A percentile compares a stretch with the other conserved stretches of the same genome.
Evolutionary conservation across 1,139 yeast genomes (phyloP).

Genomic region (Pneumocystis carinii): DNA sequence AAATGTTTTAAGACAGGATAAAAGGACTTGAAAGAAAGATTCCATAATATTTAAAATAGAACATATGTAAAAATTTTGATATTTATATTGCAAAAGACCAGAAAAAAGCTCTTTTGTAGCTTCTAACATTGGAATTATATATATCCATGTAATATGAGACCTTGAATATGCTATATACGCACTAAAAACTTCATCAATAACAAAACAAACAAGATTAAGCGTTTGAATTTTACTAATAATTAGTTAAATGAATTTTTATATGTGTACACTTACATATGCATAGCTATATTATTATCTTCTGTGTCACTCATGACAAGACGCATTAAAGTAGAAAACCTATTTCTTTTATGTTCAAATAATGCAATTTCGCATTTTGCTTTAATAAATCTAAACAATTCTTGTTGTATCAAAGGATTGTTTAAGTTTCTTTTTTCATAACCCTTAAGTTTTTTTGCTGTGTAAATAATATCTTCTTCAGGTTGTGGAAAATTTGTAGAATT

Average conservation of each 20-base stretch:
- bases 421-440: slow-evolving; percentile 3
- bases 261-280: not conserved
- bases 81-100: not conserved
- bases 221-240: not conserved
- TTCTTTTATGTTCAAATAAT: slow-evolving; percentile 1
- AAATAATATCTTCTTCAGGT: slow-evolving; percentile 7
- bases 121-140: not conserved
- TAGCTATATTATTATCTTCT: not conserved
- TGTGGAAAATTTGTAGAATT: slow-evolving; percentile 7
- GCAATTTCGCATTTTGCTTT: slow-evolving; percentile 5
- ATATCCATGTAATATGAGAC: not conserved
- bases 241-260: not conserved
- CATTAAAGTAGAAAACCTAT: not conserved
- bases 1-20: not conserved
- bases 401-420: not conserved
- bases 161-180: not conserved
- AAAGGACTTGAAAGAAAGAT: not conserved
- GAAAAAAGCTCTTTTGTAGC: not conserved
- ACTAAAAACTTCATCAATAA: not conserved
- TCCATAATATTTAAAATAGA: not conserved
- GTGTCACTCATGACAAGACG: not conserved
- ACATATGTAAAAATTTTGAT: not conserved
- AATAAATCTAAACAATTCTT: slow-evolving; percentile 2
- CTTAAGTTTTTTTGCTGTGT: slow-evolving; percentile 4
- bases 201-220: not conserved